Base-by-base conservation (phyloP, 2,329 filamentous ascomycete species). In the Aspergillus pseudoterreus region DNA sequence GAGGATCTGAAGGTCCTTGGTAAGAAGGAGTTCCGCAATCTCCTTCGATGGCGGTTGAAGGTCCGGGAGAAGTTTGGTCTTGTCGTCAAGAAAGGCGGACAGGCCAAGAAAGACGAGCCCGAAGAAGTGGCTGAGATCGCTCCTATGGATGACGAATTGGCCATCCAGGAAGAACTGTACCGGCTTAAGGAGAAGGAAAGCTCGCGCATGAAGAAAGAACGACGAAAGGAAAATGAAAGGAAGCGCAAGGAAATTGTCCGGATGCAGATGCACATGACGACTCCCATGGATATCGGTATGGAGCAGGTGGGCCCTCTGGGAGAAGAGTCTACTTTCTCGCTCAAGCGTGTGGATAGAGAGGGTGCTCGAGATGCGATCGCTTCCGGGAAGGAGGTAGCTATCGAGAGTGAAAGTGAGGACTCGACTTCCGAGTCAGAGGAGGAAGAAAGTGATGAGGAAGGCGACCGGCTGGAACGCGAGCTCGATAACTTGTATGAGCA, bases 181-280 rank as follows among this genome's bases (percentile, higher is more conserved):
- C 80, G 81, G 3, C 78, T 97, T 64, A 88, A 88, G 59, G 91
- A 97, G 22, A 87, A 85, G 63, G 88, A 94, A 57, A 83, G 75
- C 41, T 71, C 86, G 19, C 85, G 85, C 61, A 92, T 85, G 71
- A 95, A 91, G 75, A 87, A 90, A 62, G 88, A 95, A 63, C 84
- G 87, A 60, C 82, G 92, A 58, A 88, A 82, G 62, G 91, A 95
- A 54, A 99, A 99, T 59, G 94, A 99, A 71, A 85, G 85, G 70
- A 97, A 95, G 72, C 89, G 94, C 61, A 94, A 89, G 61, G 94
- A 97, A 58, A 90, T 97, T 54, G 80, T 95, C n/a, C 85, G 94
- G 32, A 87, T 99, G 87, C 94, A 99, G 71, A 84, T 99, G 77
- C 87, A 96, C 74, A 99, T 99, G 94, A 87, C 86, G 2, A 88